Percentiles rank a stretch among this genome's conserved stretches.
phyloP scores from a whole-genome alignment of 305 asterid genomes.

The Solanum hybrid region DNA sequence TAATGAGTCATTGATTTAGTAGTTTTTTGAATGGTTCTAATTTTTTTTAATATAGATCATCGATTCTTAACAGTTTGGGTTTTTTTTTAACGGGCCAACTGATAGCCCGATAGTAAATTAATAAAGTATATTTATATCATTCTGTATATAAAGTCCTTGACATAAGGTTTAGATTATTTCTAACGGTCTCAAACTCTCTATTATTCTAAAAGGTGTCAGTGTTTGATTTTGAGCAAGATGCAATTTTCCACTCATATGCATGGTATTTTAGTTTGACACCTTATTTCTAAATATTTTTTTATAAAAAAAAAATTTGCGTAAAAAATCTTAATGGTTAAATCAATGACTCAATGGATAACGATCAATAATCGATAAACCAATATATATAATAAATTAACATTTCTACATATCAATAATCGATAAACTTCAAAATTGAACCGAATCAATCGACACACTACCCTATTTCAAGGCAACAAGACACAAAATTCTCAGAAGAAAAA shows the following conservation, averaged over 20 bases:
- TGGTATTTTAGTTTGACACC: neutral
- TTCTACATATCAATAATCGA: no score
- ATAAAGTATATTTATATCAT: no score
- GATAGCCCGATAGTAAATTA: neutral
- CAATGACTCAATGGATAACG: no score
- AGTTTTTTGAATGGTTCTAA: no score
- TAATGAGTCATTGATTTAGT: neutral
- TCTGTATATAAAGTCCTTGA: no score
- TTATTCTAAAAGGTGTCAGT: neutral
- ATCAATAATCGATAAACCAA: neutral
- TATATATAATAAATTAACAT: no score
- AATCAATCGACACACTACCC: neutral
- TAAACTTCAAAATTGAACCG: neutral
- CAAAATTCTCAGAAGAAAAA: neutral
- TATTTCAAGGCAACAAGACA: neutral
- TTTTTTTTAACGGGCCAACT: no score
- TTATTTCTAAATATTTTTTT: neutral
- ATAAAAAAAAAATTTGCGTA: rapidly evolving
- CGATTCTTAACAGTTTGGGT: neutral
- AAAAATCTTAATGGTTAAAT: no score
- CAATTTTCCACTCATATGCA: neutral
- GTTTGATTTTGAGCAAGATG: neutral
- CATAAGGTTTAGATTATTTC: neutral
- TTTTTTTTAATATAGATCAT: no score
- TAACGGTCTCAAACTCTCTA: neutral